Evolutionary conservation across 2,329 filamentous ascomycete species (phyloP).

Genomic region (Neofusicoccum parvum): DNA sequence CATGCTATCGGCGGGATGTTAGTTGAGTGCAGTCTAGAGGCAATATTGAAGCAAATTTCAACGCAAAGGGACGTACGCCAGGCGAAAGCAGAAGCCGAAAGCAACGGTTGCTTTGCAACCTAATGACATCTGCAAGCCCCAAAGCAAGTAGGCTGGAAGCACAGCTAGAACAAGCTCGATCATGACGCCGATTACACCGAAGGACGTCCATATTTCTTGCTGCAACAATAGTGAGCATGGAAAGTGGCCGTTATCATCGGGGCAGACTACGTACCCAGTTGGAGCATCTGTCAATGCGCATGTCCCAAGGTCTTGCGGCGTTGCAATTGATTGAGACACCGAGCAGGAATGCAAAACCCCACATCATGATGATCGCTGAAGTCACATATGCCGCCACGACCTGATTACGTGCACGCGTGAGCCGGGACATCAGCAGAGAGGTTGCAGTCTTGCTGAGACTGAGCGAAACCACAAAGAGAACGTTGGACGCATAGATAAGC

Average conservation of each 20-base stretch:
- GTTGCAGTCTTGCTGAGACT: constrained; percentile 25
- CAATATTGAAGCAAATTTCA: no score
- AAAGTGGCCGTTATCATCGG: background rate
- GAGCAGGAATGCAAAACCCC: constrained; percentile 25
- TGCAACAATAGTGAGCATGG: background rate
- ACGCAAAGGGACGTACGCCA: constrained; percentile 10
- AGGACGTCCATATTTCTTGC: constrained; percentile 24
- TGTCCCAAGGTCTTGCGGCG: constrained; percentile 9
- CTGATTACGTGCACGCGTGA: constrained; percentile 23
- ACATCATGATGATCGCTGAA: constrained; percentile 18
- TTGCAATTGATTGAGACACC: constrained; percentile 24
- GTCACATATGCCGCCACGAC: constrained; percentile 22
- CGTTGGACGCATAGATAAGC: constrained; percentile 22
- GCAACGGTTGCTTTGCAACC: constrained; percentile 33
- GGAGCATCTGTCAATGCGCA: constrained; percentile 14
- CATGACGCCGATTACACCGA: constrained; percentile 25
- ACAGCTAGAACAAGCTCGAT: constrained; percentile 31
- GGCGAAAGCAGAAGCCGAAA: constrained; percentile 30
- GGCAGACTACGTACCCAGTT: constrained; percentile 17
- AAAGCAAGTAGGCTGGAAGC: constrained; percentile 30
- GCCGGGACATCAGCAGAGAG: constrained; percentile 24
- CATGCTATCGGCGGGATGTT: background rate
- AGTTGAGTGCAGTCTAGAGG: no score
- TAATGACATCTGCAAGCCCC: constrained; percentile 31
- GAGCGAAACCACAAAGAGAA: constrained; percentile 26